Evolutionary conservation across 129 eudicot species (phyloP), one percentile per base, ranked within the genome.

Genomic region (Dittrichia graveolens): DNA sequence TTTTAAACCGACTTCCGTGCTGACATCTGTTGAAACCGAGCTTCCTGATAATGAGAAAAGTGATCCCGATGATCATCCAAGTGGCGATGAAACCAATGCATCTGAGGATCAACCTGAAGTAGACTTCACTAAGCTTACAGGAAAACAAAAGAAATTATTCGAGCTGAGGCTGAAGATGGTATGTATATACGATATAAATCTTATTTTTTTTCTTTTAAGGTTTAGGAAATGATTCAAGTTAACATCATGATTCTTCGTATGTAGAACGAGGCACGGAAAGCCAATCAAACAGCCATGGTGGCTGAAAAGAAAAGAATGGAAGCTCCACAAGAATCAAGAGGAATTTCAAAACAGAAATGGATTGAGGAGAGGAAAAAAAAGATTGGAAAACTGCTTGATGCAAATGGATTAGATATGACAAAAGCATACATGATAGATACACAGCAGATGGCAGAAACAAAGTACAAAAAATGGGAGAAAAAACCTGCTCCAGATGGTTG

Each of bases 391-490:
- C 93, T 94, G 65, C 83, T 94, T 15, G 98, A 90, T 73, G 86
- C 97, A 53, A 95, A 90, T 68, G 99, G 99, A 15, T 75, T 94
- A 65, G 99, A 94, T 75, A 90, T 94, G 97, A 71, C 79, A 65
- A 88, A 90, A 73, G 89, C 97, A 39, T 94, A 85, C 80, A 94
- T 94, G 97, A 79, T 94, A 8, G 97, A 94, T 80, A 94, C 99
- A 7, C 88, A 94, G 68, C 97, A 90, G 72, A 76, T 83, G 86
- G 99, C 97, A 9, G 91, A 88, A 60, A 5, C 79, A 6, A 94
- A 94, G 72, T 94, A 94, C 67, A 94, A 94, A 81, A 94, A 94
- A 64, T 90, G 99, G 99, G 99, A 94, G 53, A 94, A 94, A 78
- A 84, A 88, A n/a, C 91, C 89, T 81, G 97, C 99, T 74, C 99